Base-by-base conservation (phyloP, 2,329 filamentous ascomycete genomes). In the Trichothecium roseum region DNA sequence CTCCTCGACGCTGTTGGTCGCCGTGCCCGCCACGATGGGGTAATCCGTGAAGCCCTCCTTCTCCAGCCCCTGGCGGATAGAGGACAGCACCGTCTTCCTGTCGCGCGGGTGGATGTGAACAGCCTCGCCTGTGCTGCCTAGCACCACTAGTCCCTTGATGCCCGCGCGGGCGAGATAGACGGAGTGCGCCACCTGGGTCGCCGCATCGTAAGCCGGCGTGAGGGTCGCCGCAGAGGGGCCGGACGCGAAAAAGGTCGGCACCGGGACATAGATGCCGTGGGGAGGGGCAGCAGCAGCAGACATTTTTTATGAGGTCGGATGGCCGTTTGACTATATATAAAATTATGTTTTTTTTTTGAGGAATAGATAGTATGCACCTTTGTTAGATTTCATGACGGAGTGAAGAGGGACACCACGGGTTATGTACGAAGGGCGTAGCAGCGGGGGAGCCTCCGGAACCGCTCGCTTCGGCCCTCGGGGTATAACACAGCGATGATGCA, bases 101-200 rank as follows among this genome's bases (percentile, higher is more conserved):
- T 80, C 76, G 22, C 59, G 52, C 38, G 63, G 64, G 7, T 70
- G 67, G 37, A 80, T 58, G 53, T 78, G 74, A 17, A 79, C 69
- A 3, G 74, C 74, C 53, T 80, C 76, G 39, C 76, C 76, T 1
- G 74, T 80, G 28, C 68, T 74, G 18, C 76, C 76, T 26, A 79
- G 63, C 24, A 79, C 62, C 3, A 80, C 74, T 3, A 80, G 62
- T 10, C 76, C 76, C 36, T 60, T 66, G 43, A 80, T 69, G 27
- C 76, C 76, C 32, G 66, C 67, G 34, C 63, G 62, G 13, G 74
- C 74, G 16, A 80, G 71, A 44, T 75, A 72, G 2, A 80, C 50
- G 12, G 68, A 68, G 59, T 80, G 74, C 28, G 62, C 60, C 15
- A 65, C 57, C 53, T 81, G 75, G 1, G 73, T 69, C 28, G 65